Percentiles rank a stretch among this genome's conserved stretches.
Conservation (phyloP, 257 asterid genomes). For the Asclepias syriaca region DNA sequence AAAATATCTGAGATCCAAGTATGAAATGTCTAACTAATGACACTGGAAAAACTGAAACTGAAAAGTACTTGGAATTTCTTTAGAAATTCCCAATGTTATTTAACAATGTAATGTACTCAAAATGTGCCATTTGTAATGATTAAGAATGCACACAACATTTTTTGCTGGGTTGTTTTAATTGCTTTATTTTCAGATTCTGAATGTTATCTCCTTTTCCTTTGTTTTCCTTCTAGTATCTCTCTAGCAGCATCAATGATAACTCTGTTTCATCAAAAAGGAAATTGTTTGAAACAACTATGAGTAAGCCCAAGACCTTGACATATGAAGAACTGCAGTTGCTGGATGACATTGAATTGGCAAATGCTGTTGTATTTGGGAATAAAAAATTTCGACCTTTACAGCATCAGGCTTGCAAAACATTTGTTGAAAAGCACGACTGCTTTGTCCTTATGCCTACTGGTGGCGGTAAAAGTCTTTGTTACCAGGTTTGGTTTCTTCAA, state of each 20-base stretch:
- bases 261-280: slow-evolving; percentile 40
- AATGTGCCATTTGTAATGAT: neutral
- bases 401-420: slow-evolving; percentile 73
- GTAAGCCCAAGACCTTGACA: slow-evolving; percentile 38
- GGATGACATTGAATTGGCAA: slow-evolving; percentile 84
- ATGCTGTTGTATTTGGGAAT: slow-evolving; percentile 90
- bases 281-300: slow-evolving; percentile 22
- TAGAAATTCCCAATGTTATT: neutral
- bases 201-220: slow-evolving; percentile 7
- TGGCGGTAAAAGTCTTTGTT: slow-evolving; percentile 98
- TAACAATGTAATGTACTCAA: neutral
- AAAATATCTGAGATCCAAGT: neutral
- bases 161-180: neutral
- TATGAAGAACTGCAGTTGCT: slow-evolving; percentile 68
- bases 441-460: slow-evolving; percentile 97
- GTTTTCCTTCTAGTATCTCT: slow-evolving; percentile 35
- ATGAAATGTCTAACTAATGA: neutral
- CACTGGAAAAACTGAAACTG: neutral
- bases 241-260: slow-evolving; percentile 36
- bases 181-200: slow-evolving; percentile 14
- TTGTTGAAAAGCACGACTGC: slow-evolving; percentile 63
- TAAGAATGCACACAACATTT: neutral
- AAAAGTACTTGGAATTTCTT: neutral
- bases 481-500: slow-evolving; percentile 62
- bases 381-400: slow-evolving; percentile 73